Evolutionary conservation across 2,329 filamentous ascomycete genomes (phyloP).

Genomic region (Teratosphaeria zuluensis): DNA sequence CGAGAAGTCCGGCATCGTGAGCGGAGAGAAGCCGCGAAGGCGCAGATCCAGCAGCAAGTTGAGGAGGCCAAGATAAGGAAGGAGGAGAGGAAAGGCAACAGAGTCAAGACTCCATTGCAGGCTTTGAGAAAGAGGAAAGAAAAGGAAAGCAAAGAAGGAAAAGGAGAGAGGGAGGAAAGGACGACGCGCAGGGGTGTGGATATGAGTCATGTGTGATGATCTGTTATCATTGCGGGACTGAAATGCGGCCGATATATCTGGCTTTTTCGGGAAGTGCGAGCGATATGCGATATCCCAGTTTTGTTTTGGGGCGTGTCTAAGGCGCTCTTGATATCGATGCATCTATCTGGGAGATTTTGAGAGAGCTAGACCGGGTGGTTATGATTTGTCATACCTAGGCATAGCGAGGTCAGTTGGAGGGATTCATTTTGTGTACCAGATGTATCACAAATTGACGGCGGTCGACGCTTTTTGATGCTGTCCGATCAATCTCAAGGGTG

Average conservation of each 20-base stretch:
- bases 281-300: neutral
- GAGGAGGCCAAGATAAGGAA: conserved; percentile 25
- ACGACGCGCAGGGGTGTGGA: neutral
- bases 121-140: conserved; percentile 27
- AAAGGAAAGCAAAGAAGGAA: conserved; percentile 9
- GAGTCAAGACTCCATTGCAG: conserved; percentile 31
- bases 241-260: neutral
- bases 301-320: neutral
- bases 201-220: conserved; percentile 6
- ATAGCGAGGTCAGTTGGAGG: neutral
- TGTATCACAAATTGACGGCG: neutral
- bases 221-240: neutral
- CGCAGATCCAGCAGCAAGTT: conserved; percentile 24
- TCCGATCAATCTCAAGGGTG: neutral
- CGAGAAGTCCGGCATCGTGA: conserved; percentile 25
- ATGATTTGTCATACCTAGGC: neutral
- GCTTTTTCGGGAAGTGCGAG: neutral
- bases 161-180: neutral
- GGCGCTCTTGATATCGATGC: neutral
- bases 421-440: neutral
- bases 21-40: conserved; percentile 17
- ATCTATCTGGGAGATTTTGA: neutral
- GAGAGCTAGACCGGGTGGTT: neutral
- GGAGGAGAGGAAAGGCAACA: conserved; percentile 27
- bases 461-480: neutral